phyloP scores from a whole-genome alignment of 2,329 filamentous ascomycete species.

The Claviceps cyperi region DNA sequence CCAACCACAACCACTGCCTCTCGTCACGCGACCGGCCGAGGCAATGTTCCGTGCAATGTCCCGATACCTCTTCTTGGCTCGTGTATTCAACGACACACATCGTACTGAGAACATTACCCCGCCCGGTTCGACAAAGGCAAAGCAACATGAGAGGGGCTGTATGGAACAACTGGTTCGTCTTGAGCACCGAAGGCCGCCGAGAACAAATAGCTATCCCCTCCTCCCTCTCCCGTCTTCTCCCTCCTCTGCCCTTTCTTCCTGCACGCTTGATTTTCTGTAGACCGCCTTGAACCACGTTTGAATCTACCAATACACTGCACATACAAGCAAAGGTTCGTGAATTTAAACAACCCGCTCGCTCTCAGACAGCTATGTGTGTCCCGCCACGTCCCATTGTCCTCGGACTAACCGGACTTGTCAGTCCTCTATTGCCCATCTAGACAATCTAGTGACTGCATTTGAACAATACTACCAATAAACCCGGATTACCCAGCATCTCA shows the following conservation, averaged over 20 bases:
- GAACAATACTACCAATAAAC: too few species aligned
- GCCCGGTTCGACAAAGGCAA: constrained; percentile 27
- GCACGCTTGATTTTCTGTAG: background rate
- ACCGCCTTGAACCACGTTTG: constrained; percentile 9
- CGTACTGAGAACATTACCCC: constrained; percentile 26
- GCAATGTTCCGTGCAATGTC: constrained; percentile 6
- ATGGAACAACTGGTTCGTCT: constrained; percentile 1
- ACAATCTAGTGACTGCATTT: background rate
- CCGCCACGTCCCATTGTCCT: background rate
- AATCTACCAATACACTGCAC: background rate
- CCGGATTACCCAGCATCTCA: background rate
- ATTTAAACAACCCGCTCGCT: background rate
- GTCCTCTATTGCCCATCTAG: background rate
- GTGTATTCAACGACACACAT: constrained; percentile 6
- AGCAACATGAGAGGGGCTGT: constrained; percentile 12
- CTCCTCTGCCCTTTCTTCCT: constrained; percentile 8
- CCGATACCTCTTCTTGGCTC: background rate
- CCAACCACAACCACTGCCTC: background rate
- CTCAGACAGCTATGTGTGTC: background rate
- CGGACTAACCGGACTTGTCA: background rate
- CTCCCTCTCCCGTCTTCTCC: constrained; percentile 10
- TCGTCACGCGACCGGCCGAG: constrained; percentile 9
- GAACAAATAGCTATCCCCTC: constrained; percentile 19
- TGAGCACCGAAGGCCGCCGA: constrained; percentile 12
- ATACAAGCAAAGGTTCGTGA: constrained; percentile 5